A percentile compares a stretch with the other conserved stretches of the same genome.
Conservation (phyloP, 2,329 filamentous ascomycete genomes). For the Fusarium euwallaceae region DNA sequence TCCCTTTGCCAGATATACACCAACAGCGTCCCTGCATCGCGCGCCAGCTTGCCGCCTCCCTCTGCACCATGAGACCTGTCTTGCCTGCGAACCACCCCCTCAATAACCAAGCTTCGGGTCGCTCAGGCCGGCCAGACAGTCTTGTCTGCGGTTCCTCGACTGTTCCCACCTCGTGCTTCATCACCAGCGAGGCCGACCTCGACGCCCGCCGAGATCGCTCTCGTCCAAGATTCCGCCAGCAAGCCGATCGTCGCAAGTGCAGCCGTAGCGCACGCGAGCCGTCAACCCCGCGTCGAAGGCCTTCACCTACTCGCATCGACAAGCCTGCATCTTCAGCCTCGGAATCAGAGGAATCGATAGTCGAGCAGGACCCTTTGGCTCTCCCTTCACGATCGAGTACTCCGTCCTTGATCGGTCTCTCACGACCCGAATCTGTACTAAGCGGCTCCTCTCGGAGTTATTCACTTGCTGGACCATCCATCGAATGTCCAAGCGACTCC, state of each 20-base stretch:
- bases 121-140: slow-evolving; percentile 38
- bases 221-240: slow-evolving; percentile 40
- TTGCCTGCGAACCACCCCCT: slow-evolving; percentile 39
- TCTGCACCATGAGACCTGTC: slow-evolving; percentile 45
- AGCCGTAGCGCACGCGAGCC: slow-evolving; percentile 32
- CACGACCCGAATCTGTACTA: slow-evolving; percentile 51
- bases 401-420: slow-evolving; percentile 44
- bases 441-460: slow-evolving; percentile 67
- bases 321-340: slow-evolving; percentile 33
- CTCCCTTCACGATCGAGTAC: slow-evolving; percentile 46
- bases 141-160: slow-evolving; percentile 37
- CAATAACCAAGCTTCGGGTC: slow-evolving; percentile 35
- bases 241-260: slow-evolving; percentile 40
- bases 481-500: slow-evolving; percentile 47
- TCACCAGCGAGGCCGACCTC: slow-evolving; percentile 52
- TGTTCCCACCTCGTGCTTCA: slow-evolving; percentile 51
- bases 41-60: slow-evolving; percentile 10
- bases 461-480: slow-evolving; percentile 62
- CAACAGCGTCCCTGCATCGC: slow-evolving; percentile 11
- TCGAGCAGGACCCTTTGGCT: slow-evolving; percentile 33
- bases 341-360: slow-evolving; percentile 27
- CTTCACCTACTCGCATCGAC: slow-evolving; percentile 29
- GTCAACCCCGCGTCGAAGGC: slow-evolving; percentile 34
- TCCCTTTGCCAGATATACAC: slow-evolving; percentile 19
- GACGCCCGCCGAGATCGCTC: slow-evolving; percentile 43